Evolutionary conservation across 2,329 filamentous ascomycete species (phyloP), one percentile per base, ranked within the genome.

Genomic region (Fusarium algeriense): DNA sequence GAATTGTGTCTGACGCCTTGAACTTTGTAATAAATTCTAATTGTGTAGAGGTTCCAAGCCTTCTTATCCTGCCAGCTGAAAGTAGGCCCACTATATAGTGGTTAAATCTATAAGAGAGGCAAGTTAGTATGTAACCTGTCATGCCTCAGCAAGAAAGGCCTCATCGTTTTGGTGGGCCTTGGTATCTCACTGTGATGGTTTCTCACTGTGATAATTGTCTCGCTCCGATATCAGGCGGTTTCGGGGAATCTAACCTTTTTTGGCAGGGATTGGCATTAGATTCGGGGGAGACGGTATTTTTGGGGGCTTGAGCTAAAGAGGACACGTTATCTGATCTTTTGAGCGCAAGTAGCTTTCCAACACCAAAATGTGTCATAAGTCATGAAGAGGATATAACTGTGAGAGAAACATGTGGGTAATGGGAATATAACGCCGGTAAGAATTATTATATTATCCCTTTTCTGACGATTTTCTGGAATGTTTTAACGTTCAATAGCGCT

Each of bases 161-260:
- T 23, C 20, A 23, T 23, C 20, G 20, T 23, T 23, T 23, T 7
- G 32, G 55, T 41, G 64, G 69, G 60, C 53, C 49, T 19, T 19
- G 26, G 19, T 15, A 35, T 67, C 69, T 73, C 71, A 73, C 71
- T 14, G 71, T 73, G 71, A 74, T 57, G 67, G 28, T 7, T 41
- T 67, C 67, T 73, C 70, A 73, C 70, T 17, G 69, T 73, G 70
- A 72, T 52, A 72, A 66, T 45, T 48, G 48, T 28, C n/a, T 38
- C 30, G 53, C 57, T 64, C 58, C 53, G 66, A 68, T 59, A 56
- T 54, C 46, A 58, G 28, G 41, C 58, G 32, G 12, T 44, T 44
- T n/a, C 45, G 40, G 59, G 34, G 23, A 32, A 32, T 40, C 64
- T 69, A 69, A 53, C 64, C 38, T 4, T 2, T 35, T 52, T 20